Percentiles rank a stretch among this genome's conserved stretches.
Evolutionary conservation across 192 early-diverging fungal genomes (phyloP).

Genomic region (Phlyctochytrium arcticum): DNA sequence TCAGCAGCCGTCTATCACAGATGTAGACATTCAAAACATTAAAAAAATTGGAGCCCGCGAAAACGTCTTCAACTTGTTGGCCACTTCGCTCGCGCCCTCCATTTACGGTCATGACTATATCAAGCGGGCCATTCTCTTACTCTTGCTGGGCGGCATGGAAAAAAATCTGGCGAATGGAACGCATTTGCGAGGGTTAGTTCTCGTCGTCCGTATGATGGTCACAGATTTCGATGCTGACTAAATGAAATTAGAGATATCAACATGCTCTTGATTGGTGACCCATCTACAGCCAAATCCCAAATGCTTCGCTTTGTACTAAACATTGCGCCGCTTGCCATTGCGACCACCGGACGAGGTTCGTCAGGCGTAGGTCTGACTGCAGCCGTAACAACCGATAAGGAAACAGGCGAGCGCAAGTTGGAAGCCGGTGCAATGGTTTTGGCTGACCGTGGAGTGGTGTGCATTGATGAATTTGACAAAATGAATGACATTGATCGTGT

Average conservation of each 20-base stretch:
- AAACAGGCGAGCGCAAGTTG: slow-evolving; percentile 65
- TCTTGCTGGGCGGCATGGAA: slow-evolving; percentile 87
- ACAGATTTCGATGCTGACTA: background rate
- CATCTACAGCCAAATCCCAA: slow-evolving; percentile 99
- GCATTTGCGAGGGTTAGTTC: slow-evolving; percentile 79
- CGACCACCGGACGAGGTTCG: slow-evolving; percentile 94
- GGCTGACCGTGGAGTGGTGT: slow-evolving; percentile 94
- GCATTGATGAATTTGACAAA: slow-evolving; percentile 99
- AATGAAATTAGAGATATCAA: slow-evolving; percentile 81
- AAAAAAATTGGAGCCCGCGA: slow-evolving; percentile 63
- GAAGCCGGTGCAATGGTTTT: slow-evolving; percentile 99
- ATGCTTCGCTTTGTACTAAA: slow-evolving; percentile 92
- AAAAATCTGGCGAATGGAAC: slow-evolving; percentile 94
- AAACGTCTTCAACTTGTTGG: slow-evolving; percentile 76
- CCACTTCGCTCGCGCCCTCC: slow-evolving; percentile 81
- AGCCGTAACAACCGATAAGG: slow-evolving; percentile 91
- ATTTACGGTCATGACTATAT: slow-evolving; percentile 63
- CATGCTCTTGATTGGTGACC: slow-evolving; percentile 97
- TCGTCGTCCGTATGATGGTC: background rate
- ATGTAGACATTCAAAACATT: slow-evolving; percentile 86
- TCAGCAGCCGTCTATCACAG: slow-evolving; percentile 67
- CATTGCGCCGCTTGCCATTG: slow-evolving; percentile 92
- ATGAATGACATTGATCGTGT: slow-evolving; percentile 97
- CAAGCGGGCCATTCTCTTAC: slow-evolving; percentile 73
- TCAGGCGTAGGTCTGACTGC: slow-evolving; percentile 98